These are phyloP conservation scores for Onygena corvina DNA, from an alignment of 2,329 filamentous ascomycete species.

Conservation along the genomic window DNA sequence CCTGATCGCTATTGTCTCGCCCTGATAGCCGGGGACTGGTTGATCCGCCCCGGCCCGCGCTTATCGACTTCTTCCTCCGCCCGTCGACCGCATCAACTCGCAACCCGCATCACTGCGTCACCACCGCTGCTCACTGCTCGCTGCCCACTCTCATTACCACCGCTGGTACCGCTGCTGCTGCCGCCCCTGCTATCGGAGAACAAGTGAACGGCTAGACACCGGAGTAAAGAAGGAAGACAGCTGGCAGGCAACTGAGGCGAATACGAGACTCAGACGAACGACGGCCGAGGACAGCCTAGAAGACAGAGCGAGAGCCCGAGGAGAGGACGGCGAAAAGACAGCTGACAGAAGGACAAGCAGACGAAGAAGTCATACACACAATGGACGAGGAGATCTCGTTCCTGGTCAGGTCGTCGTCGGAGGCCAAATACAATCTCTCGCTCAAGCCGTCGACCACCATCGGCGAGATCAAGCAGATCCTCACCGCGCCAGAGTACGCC, in stretches of 20 bases:
- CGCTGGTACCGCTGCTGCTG: no score
- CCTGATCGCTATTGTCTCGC: no score
- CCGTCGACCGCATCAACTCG: no score
- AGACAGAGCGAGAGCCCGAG: background rate
- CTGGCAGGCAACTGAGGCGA: background rate
- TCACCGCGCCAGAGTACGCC: constrained; percentile 68
- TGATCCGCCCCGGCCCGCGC: no score
- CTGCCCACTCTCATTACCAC: no score
- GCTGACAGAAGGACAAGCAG: background rate
- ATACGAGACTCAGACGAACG: background rate
- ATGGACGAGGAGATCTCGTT: constrained; percentile 58
- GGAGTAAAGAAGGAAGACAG: background rate
- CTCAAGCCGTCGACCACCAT: constrained; percentile 66
- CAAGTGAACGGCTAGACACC: background rate
- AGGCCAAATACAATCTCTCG: constrained; percentile 72
- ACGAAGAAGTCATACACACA: constrained; percentile 12
- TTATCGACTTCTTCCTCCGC: no score
- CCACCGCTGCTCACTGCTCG: no score
- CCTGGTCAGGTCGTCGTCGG: constrained; percentile 93
- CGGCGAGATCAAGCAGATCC: constrained; percentile 76
- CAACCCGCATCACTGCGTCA: no score
- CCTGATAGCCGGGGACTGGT: no score
- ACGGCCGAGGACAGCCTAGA: background rate
- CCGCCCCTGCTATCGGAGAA: no score
- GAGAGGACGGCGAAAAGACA: no score